These are phyloP conservation scores for Glutinoglossum americanum DNA, from an alignment of 495 filamentous ascomycete genomes.

Conservation along the genomic window DNA sequence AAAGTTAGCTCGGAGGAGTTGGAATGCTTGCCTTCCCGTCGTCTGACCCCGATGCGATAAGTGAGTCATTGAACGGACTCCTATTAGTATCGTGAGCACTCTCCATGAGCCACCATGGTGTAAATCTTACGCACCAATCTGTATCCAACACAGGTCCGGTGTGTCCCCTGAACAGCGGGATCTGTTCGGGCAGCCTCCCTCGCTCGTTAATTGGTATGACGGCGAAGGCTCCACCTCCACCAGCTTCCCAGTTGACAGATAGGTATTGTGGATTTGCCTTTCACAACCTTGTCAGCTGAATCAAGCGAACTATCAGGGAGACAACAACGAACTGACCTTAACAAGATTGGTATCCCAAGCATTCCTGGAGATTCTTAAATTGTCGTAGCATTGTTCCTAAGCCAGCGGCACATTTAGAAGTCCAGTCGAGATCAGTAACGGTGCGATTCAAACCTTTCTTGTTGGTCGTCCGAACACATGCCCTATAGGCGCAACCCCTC, in stretches of 20 bases:
- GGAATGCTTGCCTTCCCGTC: slow-evolving; percentile 53
- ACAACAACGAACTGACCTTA: slow-evolving; percentile 37
- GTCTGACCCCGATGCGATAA: slow-evolving; percentile 86
- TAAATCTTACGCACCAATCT: slow-evolving; percentile 54
- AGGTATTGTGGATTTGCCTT: slow-evolving; percentile 91
- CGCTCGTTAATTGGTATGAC: slow-evolving; percentile 81
- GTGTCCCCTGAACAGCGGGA: slow-evolving; percentile 88
- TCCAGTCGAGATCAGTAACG: not conserved
- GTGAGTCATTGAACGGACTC: slow-evolving; percentile 84
- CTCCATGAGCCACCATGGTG: not conserved
- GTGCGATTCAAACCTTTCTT: slow-evolving; percentile 42
- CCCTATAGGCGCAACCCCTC: slow-evolving; percentile 31
- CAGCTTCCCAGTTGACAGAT: slow-evolving; percentile 94
- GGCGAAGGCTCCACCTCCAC: slow-evolving; percentile 90
- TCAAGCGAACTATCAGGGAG: not conserved
- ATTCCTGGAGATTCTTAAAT: slow-evolving; percentile 82
- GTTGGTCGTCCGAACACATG: slow-evolving; percentile 93
- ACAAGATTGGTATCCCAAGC: slow-evolving; percentile 97
- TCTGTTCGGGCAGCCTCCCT: slow-evolving; percentile 74
- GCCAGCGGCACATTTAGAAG: not conserved
- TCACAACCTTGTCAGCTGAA: slow-evolving; percentile 12
- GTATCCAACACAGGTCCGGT: slow-evolving; percentile 91
- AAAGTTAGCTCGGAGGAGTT: not conserved
- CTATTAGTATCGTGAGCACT: slow-evolving; percentile 26
- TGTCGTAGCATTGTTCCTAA: slow-evolving; percentile 87